Evolutionary conservation across 2,329 filamentous ascomycete species (phyloP).

Genomic region (Fusarium tanahbumbuense): DNA sequence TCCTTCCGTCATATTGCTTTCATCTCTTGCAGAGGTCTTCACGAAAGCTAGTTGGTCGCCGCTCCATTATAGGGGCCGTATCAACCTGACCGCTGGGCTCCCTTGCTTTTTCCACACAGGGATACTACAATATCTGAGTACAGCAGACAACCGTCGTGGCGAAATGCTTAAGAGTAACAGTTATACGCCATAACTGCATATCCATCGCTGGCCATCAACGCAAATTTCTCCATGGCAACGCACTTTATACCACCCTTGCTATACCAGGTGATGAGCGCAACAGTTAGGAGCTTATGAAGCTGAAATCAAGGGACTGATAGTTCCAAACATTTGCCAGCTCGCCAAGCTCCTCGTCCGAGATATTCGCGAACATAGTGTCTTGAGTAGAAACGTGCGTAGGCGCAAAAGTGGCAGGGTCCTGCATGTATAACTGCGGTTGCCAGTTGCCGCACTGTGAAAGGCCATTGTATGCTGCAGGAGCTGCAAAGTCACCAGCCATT

Average conservation of each 20-base stretch:
- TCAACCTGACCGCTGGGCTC: not conserved
- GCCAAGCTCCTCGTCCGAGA: conserved; percentile 51
- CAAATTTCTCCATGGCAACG: too few relatives aligned
- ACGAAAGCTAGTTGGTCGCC: not conserved
- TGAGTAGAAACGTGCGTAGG: conserved; percentile 12
- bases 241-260: not conserved
- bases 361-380: conserved; percentile 43
- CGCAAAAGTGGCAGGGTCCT: conserved; percentile 16
- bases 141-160: too few relatives aligned
- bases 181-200: not conserved
- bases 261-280: not conserved
- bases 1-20: not conserved
- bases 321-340: conserved; percentile 51
- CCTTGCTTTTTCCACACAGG: not conserved
- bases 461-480: conserved; percentile 11
- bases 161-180: not conserved
- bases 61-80: not conserved
- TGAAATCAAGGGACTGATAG: conserved; percentile 50
- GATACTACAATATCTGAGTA: not conserved
- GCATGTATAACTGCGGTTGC: conserved; percentile 28
- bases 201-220: not conserved
- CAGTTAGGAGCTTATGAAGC: conserved; percentile 41
- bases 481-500: not conserved
- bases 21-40: not conserved
- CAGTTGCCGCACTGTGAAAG: conserved; percentile 21